Evolutionary conservation across 768 basidiomycete species (phyloP).

Genomic region (Tephrocybe sp.): DNA sequence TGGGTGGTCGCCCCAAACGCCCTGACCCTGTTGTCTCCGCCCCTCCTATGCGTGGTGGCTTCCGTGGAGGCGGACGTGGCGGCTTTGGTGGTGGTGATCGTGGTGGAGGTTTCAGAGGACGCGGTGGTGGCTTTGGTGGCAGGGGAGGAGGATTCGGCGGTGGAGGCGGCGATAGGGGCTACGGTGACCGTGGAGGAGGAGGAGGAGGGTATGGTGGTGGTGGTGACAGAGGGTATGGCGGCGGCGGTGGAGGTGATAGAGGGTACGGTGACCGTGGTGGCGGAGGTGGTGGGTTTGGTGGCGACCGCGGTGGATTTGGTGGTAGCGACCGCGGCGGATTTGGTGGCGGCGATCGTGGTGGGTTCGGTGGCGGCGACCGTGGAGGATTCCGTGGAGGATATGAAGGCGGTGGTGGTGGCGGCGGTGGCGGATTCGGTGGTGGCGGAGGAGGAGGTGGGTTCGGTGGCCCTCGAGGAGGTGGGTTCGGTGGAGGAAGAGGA

Average conservation of each 20-base stretch:
- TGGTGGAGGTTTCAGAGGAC: conserved; percentile 36
- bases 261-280: conserved; percentile 39
- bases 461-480: conserved; percentile 36
- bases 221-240: conserved; percentile 40
- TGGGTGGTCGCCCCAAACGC: conserved; percentile 96
- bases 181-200: no score
- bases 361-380: conserved; percentile 44
- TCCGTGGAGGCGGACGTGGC: conserved; percentile 18
- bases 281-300: conserved; percentile 40
- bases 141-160: conserved; percentile 41
- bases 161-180: conserved; percentile 31
- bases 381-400: conserved; percentile 34
- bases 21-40: conserved; percentile 39
- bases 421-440: conserved; percentile 39
- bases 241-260: conserved; percentile 42
- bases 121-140: conserved; percentile 37
- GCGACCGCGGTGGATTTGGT: conserved; percentile 29
- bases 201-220: no score
- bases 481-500: conserved; percentile 28
- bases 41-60: conserved; percentile 28
- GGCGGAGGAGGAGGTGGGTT: conserved; percentile 42
- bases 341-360: conserved; percentile 34
- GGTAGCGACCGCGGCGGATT: conserved; percentile 37
- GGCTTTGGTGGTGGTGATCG: conserved; percentile 26
- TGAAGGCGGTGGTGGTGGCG: conserved; percentile 38